Conservation (phyloP, 2,329 filamentous ascomycete species). For the Elsinoe necatrix region DNA sequence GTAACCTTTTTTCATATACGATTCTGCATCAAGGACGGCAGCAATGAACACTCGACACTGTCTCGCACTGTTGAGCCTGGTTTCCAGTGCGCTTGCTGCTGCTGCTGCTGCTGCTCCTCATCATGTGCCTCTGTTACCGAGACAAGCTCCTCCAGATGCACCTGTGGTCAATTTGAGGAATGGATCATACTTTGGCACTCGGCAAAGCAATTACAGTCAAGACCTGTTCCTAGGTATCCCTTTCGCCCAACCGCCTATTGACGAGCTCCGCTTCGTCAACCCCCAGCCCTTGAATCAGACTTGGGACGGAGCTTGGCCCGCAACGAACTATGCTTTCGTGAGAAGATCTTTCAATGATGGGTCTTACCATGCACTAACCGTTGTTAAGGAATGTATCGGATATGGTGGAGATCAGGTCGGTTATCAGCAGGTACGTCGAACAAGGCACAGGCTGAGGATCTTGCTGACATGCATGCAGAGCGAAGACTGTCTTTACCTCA, state of each 20-base stretch:
- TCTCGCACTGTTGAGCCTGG: background rate
- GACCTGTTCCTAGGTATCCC: slow-evolving; percentile 35
- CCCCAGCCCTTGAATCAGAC: slow-evolving; percentile 22
- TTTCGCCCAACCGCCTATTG: slow-evolving; percentile 23
- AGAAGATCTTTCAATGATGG: background rate
- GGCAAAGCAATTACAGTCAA: slow-evolving; percentile 33
- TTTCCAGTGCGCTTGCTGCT: background rate
- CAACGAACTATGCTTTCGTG: slow-evolving; percentile 30
- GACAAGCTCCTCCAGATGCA: slow-evolving; percentile 12
- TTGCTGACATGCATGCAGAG: slow-evolving; percentile 18
- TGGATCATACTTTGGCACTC: slow-evolving; percentile 35
- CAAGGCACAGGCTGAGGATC: background rate
- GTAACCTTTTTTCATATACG: background rate
- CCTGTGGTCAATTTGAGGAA: slow-evolving; percentile 36
- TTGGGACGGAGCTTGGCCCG: slow-evolving; percentile 31
- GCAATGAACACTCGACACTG: background rate
- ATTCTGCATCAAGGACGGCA: background rate
- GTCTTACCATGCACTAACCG: background rate
- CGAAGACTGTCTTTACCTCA: slow-evolving; percentile 53
- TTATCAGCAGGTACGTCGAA: slow-evolving; percentile 24
- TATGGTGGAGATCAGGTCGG: slow-evolving; percentile 24
- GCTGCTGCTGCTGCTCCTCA: background rate
- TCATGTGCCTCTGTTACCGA: background rate
- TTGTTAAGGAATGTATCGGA: slow-evolving; percentile 27
- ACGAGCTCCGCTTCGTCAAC: slow-evolving; percentile 20